Percentiles rank a stretch among this genome's conserved stretches.
phyloP scores from a whole-genome alignment of 139 green algal genomes.

The Chara braunii region DNA sequence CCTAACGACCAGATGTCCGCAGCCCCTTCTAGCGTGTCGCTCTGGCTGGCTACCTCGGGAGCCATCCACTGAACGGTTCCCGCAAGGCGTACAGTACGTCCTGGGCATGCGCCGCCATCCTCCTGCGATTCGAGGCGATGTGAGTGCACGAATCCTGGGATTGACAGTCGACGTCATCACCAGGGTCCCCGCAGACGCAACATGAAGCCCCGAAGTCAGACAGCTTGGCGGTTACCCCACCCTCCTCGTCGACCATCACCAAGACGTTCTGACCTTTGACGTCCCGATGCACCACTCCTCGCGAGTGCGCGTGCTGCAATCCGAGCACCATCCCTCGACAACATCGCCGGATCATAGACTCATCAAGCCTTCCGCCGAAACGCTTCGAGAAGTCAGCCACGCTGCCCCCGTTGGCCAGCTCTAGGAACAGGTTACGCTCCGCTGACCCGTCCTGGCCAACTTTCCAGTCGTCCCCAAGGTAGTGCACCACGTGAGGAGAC shows the following conservation, averaged over 20 bases:
- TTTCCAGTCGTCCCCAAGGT: conserved; percentile 17
- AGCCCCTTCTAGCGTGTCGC: background rate
- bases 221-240: conserved; percentile 28
- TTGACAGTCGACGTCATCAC: no score
- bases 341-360: conserved; percentile 16
- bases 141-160: conserved; percentile 21
- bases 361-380: conserved; percentile 8
- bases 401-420: conserved; percentile 13
- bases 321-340: conserved; percentile 22
- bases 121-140: conserved; percentile 23
- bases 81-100: conserved; percentile 45
- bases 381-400: conserved; percentile 8
- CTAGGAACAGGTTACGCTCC: conserved; percentile 21
- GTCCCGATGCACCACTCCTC: conserved; percentile 45
- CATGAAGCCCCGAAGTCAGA: conserved; percentile 25
- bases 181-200: no score
- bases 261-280: conserved; percentile 55
- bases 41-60: conserved; percentile 69
- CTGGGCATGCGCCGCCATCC: background rate
- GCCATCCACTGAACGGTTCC: conserved; percentile 98
- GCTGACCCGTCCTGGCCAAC: no score
- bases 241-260: no score
- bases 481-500: conserved; percentile 15
- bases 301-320: conserved; percentile 44
- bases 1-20: conserved; percentile 93